These are phyloP conservation scores for Geopyxis carbonaria DNA, from an alignment of 495 filamentous ascomycete genomes.

Conservation along the genomic window DNA sequence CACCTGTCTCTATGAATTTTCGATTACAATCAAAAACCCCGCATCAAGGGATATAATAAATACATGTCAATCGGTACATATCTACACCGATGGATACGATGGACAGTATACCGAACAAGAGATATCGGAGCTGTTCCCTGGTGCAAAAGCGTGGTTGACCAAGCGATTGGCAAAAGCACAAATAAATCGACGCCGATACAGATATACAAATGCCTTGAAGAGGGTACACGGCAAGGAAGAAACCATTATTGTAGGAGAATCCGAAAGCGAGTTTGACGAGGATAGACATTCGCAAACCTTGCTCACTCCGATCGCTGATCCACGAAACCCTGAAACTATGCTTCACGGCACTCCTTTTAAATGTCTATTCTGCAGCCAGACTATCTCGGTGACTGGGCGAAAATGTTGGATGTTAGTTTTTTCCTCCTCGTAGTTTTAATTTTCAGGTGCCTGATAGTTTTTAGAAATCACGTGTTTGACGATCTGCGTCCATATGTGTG, in stretches of 20 bases:
- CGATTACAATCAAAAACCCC: slow-evolving; percentile 14
- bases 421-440: neutral
- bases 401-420: slow-evolving; percentile 14
- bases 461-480: slow-evolving; percentile 20
- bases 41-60: slow-evolving; percentile 20
- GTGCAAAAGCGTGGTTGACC: slow-evolving; percentile 7
- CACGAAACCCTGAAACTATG: slow-evolving; percentile 2
- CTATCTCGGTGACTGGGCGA: neutral
- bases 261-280: neutral
- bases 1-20: slow-evolving; percentile 15
- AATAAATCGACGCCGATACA: slow-evolving; percentile 19
- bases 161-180: slow-evolving; percentile 27
- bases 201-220: slow-evolving; percentile 8
- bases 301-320: slow-evolving; percentile 6
- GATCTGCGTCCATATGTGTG: slow-evolving; percentile 24
- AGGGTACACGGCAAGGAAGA: neutral
- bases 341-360: slow-evolving; percentile 12
- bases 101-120: slow-evolving; percentile 23
- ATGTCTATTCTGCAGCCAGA: slow-evolving; percentile 17
- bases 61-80: slow-evolving; percentile 11
- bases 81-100: slow-evolving; percentile 25
- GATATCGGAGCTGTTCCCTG: neutral
- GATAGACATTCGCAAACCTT: neutral
- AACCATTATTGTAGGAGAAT: slow-evolving; percentile 1
- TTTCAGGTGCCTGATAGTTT: neutral